A percentile compares a stretch with the other conserved stretches of the same genome.
These are phyloP conservation scores for Toxicodendron radicans DNA, from an alignment of 345 rosid genomes.

Conservation along the genomic window DNA sequence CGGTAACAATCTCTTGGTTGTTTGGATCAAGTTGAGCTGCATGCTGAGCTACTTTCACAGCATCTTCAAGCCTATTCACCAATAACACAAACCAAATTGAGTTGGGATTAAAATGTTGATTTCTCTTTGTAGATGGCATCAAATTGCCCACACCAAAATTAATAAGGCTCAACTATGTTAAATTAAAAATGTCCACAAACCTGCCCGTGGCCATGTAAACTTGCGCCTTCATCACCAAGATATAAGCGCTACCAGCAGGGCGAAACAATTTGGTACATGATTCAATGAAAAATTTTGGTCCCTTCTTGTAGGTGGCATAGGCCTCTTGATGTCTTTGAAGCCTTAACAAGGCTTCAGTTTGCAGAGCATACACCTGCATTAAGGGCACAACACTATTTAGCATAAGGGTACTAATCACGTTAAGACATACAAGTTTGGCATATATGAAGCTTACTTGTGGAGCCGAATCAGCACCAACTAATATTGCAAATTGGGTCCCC, in stretches of 20 bases:
- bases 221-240: conserved; percentile 49
- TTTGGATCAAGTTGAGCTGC: conserved; percentile 73
- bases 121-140: background rate
- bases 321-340: conserved; percentile 68
- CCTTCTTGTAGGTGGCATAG: conserved; percentile 39
- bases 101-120: background rate
- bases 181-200: conserved; percentile 35
- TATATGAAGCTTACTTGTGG: conserved; percentile 43
- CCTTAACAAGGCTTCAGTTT: conserved; percentile 59
- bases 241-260: conserved; percentile 34
- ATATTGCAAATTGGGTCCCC: conserved; percentile 43
- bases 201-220: conserved; percentile 69
- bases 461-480: conserved; percentile 61
- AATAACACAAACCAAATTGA: background rate
- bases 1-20: conserved; percentile 51
- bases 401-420: background rate
- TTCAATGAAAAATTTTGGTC: conserved; percentile 42
- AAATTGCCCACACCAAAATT: background rate
- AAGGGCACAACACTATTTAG: background rate
- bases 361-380: conserved; percentile 52
- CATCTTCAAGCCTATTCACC: conserved; percentile 72
- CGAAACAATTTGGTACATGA: conserved; percentile 49
- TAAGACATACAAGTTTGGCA: background rate
- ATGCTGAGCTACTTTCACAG: conserved; percentile 56
- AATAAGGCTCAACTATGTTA: background rate